Percentiles rank a stretch among this genome's conserved stretches.
Evolutionary conservation across 1,284 basidiomycete genomes (phyloP).

Genomic region (Porodaedalea pini): DNA sequence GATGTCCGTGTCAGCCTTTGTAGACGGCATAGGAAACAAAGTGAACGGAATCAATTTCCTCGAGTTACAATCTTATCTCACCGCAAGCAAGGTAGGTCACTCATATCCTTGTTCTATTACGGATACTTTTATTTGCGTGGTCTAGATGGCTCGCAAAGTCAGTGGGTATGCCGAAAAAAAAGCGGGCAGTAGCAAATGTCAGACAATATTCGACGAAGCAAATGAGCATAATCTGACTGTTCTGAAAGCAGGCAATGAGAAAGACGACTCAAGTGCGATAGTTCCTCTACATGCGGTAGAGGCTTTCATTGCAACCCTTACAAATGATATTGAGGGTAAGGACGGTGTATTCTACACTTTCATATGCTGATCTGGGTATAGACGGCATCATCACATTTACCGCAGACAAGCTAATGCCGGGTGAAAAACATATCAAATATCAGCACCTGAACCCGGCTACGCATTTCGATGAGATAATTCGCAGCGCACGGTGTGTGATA

Average conservation of each 20-base stretch:
- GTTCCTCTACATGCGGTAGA: conserved; percentile 85
- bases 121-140: conserved; percentile 6
- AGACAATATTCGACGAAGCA: neutral
- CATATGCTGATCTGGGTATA: conserved; percentile 29
- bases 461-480: conserved; percentile 79
- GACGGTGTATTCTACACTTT: conserved; percentile 28
- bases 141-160: conserved; percentile 68
- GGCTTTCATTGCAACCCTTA: conserved; percentile 79
- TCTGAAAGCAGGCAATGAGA: neutral
- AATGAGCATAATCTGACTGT: too few relatives aligned
- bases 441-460: conserved; percentile 93
- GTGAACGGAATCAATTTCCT: conserved; percentile 76
- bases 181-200: conserved; percentile 43
- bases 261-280: conserved; percentile 32
- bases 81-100: conserved; percentile 75
- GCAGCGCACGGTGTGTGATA: conserved; percentile 77
- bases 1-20: conserved; percentile 65
- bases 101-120: conserved; percentile 31
- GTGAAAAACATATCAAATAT: conserved; percentile 74
- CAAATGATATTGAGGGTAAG: conserved; percentile 76
- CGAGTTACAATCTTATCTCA: conserved; percentile 82
- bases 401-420: conserved; percentile 35
- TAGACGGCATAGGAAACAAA: conserved; percentile 63
- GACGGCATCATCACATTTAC: conserved; percentile 66
- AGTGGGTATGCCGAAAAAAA: conserved; percentile 76